Evolutionary conservation across 2,329 filamentous ascomycete species (phyloP), one percentile per base, ranked within the genome.

Genomic region (Fonsecaea monophora): DNA sequence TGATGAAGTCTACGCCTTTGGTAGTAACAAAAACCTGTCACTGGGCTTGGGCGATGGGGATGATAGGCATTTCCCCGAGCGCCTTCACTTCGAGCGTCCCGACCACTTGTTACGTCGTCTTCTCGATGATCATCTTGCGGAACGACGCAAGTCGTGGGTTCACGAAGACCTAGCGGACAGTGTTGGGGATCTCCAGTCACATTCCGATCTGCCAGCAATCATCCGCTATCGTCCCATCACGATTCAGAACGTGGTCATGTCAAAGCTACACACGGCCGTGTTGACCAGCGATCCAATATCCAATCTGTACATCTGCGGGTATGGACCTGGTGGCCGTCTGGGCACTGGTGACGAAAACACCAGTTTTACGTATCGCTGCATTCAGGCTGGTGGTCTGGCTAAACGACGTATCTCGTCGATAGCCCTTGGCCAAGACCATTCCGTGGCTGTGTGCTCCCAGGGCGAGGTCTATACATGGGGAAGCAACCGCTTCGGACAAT

Each of bases 391-490:
- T 1, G 86, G 83, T 1, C 81, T 97, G 3, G 82, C 85, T 0
- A 90, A 92, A 60, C 94, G 89, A 76, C 91, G 88, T 72, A 85
- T 97, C 4, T 81, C 86, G 2, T 86, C 88, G n/a, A 85, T 97
- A 55, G 92, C 93, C 1, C 84, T 99, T 2, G 95, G 95, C 0
- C 92, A 96, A 75, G 95, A 97, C 71, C 95, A 99, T 76, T 92
- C 91, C 2, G 84, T 99, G 76, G 94, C 92, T 1, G 82, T 98
- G 5, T 91, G 92, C 3, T 89, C 89, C n/a, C 85, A 89, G 61
- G 94, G 95, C n/a, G 92, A 96, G 72, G 87, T 97, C 5, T 97
- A 92, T 83, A 95, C 92, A 1, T 99, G 95, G 95, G 95, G 95
- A 7, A 91, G 90, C 71, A 98, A 97, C 74, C 88, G 85, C 7